These are phyloP conservation scores for Penicillium frequentans DNA, from an alignment of 2,329 filamentous ascomycete genomes.

Conservation along the genomic window DNA sequence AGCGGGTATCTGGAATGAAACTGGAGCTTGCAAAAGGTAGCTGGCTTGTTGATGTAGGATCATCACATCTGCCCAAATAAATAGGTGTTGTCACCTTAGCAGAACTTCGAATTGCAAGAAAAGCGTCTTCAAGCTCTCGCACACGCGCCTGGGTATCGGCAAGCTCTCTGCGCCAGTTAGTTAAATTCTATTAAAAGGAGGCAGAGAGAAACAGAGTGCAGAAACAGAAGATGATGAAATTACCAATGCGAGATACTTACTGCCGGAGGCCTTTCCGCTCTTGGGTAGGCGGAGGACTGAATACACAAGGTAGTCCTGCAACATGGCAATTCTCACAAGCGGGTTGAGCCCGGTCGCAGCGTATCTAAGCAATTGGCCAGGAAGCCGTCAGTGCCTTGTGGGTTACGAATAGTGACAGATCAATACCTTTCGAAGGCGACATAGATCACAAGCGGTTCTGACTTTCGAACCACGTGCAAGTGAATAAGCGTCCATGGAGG, in stretches of 20 bases:
- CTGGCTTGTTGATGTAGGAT: background rate
- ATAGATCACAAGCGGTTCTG: slow-evolving; percentile 24
- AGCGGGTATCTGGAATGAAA: slow-evolving; percentile 17
- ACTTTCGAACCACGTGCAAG: background rate
- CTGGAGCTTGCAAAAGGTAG: background rate
- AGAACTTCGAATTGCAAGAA: background rate
- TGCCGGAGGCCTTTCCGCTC: slow-evolving; percentile 19
- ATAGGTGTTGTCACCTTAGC: background rate
- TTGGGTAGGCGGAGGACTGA: slow-evolving; percentile 12
- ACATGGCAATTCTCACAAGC: slow-evolving; percentile 25
- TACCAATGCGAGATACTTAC: slow-evolving; percentile 9
- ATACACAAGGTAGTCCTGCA: slow-evolving; percentile 20
- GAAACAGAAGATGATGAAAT: background rate
- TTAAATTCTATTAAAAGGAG: background rate
- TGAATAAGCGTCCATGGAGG: background rate
- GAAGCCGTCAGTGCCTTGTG: background rate
- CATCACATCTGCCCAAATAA: background rate
- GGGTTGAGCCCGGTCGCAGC: slow-evolving; percentile 25
- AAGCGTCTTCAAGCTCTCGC: slow-evolving; percentile 17
- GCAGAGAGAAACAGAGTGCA: background rate
- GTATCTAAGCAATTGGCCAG: slow-evolving; percentile 17
- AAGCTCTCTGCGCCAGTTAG: slow-evolving; percentile 18
- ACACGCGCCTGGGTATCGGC: slow-evolving; percentile 20
- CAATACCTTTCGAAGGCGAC: slow-evolving; percentile 22
- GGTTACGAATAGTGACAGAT: background rate